These are phyloP conservation scores for Hymenoscyphus scutula DNA, from an alignment of 2,329 filamentous ascomycete genomes.

Conservation along the genomic window DNA sequence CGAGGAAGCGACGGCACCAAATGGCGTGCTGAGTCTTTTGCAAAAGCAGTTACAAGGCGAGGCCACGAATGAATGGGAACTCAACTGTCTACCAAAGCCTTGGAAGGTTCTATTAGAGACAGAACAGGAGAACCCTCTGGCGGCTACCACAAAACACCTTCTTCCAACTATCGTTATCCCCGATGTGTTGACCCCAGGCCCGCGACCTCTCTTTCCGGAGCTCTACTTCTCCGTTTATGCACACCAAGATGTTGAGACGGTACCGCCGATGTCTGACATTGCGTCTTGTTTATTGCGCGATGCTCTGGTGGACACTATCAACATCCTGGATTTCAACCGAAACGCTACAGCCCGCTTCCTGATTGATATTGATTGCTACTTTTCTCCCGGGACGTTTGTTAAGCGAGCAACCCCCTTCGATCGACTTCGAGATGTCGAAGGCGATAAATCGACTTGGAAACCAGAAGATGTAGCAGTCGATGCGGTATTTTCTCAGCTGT, in stretches of 20 bases:
- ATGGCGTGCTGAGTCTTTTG: slow-evolving; percentile 75
- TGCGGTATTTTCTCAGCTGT: slow-evolving; percentile 92
- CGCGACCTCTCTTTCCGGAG: slow-evolving; percentile 81
- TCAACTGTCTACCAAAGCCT: slow-evolving; percentile 66
- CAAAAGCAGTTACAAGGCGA: slow-evolving; percentile 84
- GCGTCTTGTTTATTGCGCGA: slow-evolving; percentile 83
- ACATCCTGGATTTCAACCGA: slow-evolving; percentile 89
- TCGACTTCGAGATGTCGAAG: slow-evolving; percentile 69
- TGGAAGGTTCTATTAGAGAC: slow-evolving; percentile 64
- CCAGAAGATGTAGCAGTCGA: slow-evolving; percentile 97
- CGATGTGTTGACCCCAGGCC: slow-evolving; percentile 69
- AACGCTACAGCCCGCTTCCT: slow-evolving; percentile 82
- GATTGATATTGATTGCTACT: slow-evolving; percentile 94
- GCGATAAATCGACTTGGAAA: slow-evolving; percentile 80
- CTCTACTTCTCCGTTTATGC: slow-evolving; percentile 91
- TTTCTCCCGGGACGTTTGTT: slow-evolving; percentile 83
- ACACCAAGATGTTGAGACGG: slow-evolving; percentile 83
- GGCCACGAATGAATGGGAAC: slow-evolving; percentile 69
- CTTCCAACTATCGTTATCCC: slow-evolving; percentile 78
- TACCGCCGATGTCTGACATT: slow-evolving; percentile 73
- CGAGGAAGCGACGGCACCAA: slow-evolving; percentile 59
- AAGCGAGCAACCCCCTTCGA: slow-evolving; percentile 93
- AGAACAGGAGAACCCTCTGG: slow-evolving; percentile 58
- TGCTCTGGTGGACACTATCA: slow-evolving; percentile 86
- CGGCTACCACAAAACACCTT: slow-evolving; percentile 65